phyloP scores from a whole-genome alignment of 2,329 filamentous ascomycete species.

The Penicillium nordicum region DNA sequence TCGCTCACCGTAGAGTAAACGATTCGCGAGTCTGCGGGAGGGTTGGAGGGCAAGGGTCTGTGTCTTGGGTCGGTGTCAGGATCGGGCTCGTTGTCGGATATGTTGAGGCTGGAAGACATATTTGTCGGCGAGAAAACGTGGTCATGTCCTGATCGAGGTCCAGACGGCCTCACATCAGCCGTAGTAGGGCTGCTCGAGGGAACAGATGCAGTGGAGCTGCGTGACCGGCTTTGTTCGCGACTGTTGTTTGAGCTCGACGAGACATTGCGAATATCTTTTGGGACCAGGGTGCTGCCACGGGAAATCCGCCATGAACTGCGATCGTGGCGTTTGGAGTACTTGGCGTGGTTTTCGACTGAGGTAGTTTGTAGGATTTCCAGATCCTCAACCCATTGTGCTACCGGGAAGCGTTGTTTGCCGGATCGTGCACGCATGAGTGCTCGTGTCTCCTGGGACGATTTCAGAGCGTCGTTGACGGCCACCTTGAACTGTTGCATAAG shows the following conservation, averaged over 20 bases:
- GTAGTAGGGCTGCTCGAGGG: neutral
- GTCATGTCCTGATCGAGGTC: slow-evolving; percentile 1
- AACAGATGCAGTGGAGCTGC: neutral
- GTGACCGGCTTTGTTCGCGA: slow-evolving; percentile 5
- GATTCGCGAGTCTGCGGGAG: neutral
- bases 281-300: slow-evolving; percentile 22
- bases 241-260: slow-evolving; percentile 3
- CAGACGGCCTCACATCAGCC: neutral
- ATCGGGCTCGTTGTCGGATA: slow-evolving; percentile 1
- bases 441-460: slow-evolving; percentile 51
- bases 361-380: slow-evolving; percentile 60
- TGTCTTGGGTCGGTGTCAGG: neutral
- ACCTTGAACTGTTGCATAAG: slow-evolving; percentile 63
- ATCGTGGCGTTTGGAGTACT: slow-evolving; percentile 35
- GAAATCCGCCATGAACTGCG: slow-evolving; percentile 24
- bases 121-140: neutral
- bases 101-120: neutral
- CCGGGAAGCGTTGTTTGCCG: slow-evolving; percentile 64
- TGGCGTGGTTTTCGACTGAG: slow-evolving; percentile 51
- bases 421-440: slow-evolving; percentile 63
- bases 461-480: slow-evolving; percentile 59
- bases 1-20: slow-evolving; percentile 6
- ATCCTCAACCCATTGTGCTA: slow-evolving; percentile 64
- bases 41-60: neutral
- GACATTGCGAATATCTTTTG: neutral